Base-by-base conservation (phyloP, 352 stramenopile genomes). In the Phytopythium ostracodes region DNA sequence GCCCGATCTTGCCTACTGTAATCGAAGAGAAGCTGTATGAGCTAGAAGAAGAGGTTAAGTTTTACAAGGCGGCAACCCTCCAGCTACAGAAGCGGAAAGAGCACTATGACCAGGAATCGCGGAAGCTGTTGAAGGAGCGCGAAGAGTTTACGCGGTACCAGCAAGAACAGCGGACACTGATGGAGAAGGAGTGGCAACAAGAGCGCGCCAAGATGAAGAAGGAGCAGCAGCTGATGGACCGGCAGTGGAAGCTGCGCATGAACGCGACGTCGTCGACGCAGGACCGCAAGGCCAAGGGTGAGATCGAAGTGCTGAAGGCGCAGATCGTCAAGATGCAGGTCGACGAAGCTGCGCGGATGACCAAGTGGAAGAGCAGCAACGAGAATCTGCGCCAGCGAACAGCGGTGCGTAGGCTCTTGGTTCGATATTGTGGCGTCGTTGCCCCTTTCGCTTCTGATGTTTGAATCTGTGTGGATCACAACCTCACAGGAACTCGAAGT, bases 1-100 rank as follows among this genome's bases (percentile, higher is more conserved):
- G 56, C 17, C 63, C 64, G 29, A 65, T 86, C 1, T 33, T 95
- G 0, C 86, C 86, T 11, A 65, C 77, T 18, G 79, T 87, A 15
- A 82, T 93, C n/a, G 81, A 95, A 71, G 82, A 95, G 60, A 93
- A 92, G 27, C 59, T 93, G 35, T 73, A 68, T 17, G 84, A 96
- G 59, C 56, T 94, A 8, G 84, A 96, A 66, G 80, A 89, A 68
- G 87, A 94, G 38, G 83, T 92, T n/a, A 90, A 83, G 56, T 87
- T 91, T 44, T 92, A 96, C 73, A 92, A 94, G 52, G 68, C 82
- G 15, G 85, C 91, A 59, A 94, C 84, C 7, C 61, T 94, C 8
- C 81, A 88, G 60, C 67, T 94, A 42, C 83, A 94, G 54, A 88
- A 84, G 33, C 77, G 76, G 49, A 89, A 87, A 51, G 67, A 89